A percentile compares a stretch with the other conserved stretches of the same genome.
Evolutionary conservation across 257 asterid species (phyloP).

Genomic region (Capsicum rhomboideum): DNA sequence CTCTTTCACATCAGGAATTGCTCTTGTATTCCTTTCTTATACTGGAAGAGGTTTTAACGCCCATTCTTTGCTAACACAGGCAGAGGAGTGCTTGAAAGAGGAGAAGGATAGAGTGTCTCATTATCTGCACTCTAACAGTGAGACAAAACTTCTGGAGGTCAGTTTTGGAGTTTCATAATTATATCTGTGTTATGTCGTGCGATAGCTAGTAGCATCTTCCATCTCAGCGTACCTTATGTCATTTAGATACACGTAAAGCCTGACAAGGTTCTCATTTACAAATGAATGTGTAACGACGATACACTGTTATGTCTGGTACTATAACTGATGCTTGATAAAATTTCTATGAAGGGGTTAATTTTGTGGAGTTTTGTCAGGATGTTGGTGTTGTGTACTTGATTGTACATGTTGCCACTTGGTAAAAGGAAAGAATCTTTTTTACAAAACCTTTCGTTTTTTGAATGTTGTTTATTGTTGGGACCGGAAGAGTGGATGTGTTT

Average conservation of each 20-base stretch:
- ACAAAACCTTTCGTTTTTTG: neutral
- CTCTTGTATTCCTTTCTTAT: neutral
- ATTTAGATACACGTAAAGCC: neutral
- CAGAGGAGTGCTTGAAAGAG: conserved; percentile 48
- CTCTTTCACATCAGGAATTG: neutral
- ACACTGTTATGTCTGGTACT: neutral
- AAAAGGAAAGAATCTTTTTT: neutral
- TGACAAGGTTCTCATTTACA: neutral
- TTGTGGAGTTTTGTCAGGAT: neutral
- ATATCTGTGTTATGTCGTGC: neutral
- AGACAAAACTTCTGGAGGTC: conserved; percentile 52
- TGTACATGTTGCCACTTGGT: neutral
- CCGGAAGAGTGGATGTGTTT: neutral
- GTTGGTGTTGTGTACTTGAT: neutral
- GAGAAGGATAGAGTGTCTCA: conserved; percentile 49
- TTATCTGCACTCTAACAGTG: conserved; percentile 57
- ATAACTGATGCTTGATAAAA: neutral
- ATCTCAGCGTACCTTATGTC: neutral
- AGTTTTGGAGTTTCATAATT: conserved; percentile 16
- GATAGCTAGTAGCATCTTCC: neutral
- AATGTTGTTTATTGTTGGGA: neutral
- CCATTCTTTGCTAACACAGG: conserved; percentile 25
- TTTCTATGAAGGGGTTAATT: neutral
- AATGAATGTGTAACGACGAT: neutral
- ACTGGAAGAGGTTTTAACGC: neutral